These are phyloP conservation scores for Meyerozyma guilliermondii DNA, from an alignment of 1,139 yeast genomes.

Conservation along the genomic window DNA sequence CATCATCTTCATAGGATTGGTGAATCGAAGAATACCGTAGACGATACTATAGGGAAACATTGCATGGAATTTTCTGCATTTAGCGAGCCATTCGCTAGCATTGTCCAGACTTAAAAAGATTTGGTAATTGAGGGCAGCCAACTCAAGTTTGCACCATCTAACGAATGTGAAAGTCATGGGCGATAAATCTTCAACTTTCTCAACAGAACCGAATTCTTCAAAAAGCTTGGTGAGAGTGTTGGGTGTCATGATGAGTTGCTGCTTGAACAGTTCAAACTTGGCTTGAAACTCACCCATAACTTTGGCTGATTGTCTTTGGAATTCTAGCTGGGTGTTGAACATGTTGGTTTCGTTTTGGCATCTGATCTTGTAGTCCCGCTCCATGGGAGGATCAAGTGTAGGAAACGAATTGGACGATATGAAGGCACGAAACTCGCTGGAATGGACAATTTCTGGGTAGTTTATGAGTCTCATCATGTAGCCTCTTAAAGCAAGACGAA, in stretches of 20 bases:
- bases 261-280: slow-evolving; percentile 53
- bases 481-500: slow-evolving; percentile 71
- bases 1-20: slow-evolving; percentile 82
- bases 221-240: slow-evolving; percentile 47
- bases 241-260: slow-evolving; percentile 46
- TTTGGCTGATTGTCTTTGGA: slow-evolving; percentile 60
- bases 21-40: slow-evolving; percentile 68
- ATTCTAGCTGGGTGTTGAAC: slow-evolving; percentile 61
- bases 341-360: slow-evolving; percentile 56
- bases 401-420: slow-evolving; percentile 32
- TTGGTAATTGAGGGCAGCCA: slow-evolving; percentile 80
- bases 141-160: slow-evolving; percentile 77
- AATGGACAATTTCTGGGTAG: slow-evolving; percentile 52
- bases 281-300: slow-evolving; percentile 39
- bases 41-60: slow-evolving; percentile 74
- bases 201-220: slow-evolving; percentile 54
- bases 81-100: slow-evolving; percentile 67
- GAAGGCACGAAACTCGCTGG: slow-evolving; percentile 49
- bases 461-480: slow-evolving; percentile 53
- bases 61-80: slow-evolving; percentile 63
- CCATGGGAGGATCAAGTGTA: slow-evolving; percentile 34
- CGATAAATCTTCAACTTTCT: slow-evolving; percentile 56
- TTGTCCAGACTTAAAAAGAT: slow-evolving; percentile 74
- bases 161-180: slow-evolving; percentile 64
- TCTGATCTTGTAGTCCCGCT: slow-evolving; percentile 52